Percentiles rank a stretch among this genome's conserved stretches.
These are phyloP conservation scores for Peronospora belbahrii DNA, from an alignment of 352 stramenopile species.

Conservation along the genomic window DNA sequence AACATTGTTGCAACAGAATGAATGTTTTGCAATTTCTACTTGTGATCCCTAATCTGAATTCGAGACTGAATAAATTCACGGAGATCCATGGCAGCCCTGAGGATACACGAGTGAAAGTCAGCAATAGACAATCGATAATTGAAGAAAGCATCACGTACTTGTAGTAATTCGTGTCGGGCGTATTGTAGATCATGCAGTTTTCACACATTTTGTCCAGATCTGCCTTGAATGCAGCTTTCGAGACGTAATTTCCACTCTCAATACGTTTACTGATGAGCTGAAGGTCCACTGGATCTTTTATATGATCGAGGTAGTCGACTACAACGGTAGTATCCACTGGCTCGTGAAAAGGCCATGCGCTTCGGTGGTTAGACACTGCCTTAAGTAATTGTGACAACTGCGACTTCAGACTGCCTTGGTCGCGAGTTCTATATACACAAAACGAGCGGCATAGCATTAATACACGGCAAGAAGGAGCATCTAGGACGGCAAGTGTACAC, in stretches of 20 bases:
- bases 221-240: slow-evolving; percentile 86
- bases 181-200: slow-evolving; percentile 98
- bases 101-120: background rate
- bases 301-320: slow-evolving; percentile 94
- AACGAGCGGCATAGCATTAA: background rate
- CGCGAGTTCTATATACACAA: slow-evolving; percentile 42
- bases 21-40: slow-evolving; percentile 4
- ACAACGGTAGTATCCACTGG: slow-evolving; percentile 93
- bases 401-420: slow-evolving; percentile 75
- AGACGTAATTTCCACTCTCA: slow-evolving; percentile 84
- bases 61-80: slow-evolving; percentile 66
- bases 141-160: slow-evolving; percentile 59
- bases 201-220: slow-evolving; percentile 96
- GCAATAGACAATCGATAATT: background rate
- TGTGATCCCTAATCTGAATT: slow-evolving; percentile 44
- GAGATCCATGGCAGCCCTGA: slow-evolving; percentile 68
- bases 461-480: background rate
- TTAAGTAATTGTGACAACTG: slow-evolving; percentile 85
- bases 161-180: slow-evolving; percentile 92
- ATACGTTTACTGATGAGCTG: slow-evolving; percentile 79
- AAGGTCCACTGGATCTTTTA: slow-evolving; percentile 93
- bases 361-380: slow-evolving; percentile 90
- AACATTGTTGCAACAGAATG: background rate
- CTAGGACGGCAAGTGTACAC: slow-evolving; percentile 1
- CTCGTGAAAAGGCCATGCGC: slow-evolving; percentile 96